phyloP scores from a whole-genome alignment of 768 basidiomycete species.

The Floccularia luteovirens region DNA sequence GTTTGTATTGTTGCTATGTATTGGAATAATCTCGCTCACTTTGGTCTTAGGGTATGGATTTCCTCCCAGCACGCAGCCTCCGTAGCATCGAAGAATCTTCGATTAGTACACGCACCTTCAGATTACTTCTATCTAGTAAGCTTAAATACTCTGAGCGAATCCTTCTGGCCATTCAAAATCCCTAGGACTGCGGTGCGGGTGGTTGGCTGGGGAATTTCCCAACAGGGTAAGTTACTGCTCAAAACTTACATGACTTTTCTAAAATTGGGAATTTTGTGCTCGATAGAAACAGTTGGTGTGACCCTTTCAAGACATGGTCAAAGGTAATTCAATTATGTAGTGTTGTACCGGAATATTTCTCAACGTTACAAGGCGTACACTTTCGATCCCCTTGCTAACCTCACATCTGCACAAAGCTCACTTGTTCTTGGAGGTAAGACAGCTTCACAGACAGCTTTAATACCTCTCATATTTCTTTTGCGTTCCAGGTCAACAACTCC shows the following conservation, averaged over 20 bases:
- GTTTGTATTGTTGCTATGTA: constrained; percentile 21
- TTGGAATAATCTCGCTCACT: neutral
- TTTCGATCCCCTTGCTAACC: constrained; percentile 61
- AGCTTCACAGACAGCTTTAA: neutral
- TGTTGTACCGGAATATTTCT: neutral
- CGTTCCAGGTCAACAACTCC: constrained; percentile 47
- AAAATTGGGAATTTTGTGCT: neutral
- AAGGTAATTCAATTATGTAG: constrained; percentile 29
- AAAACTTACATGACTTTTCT: neutral
- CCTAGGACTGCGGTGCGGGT: constrained; percentile 63
- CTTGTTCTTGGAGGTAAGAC: constrained; percentile 66
- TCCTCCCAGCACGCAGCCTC: constrained; percentile 50
- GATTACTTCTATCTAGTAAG: constrained; percentile 72
- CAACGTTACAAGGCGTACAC: constrained; percentile 40
- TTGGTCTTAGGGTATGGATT: neutral
- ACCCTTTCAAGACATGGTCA: constrained; percentile 79
- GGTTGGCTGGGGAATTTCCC: constrained; percentile 56
- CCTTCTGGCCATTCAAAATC: neutral
- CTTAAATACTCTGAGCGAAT: neutral
- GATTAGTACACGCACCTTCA: constrained; percentile 60
- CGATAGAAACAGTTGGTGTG: constrained; percentile 60
- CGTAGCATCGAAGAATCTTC: constrained; percentile 54
- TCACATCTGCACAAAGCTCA: constrained; percentile 34
- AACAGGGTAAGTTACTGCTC: constrained; percentile 21
- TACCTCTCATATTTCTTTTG: neutral